Base-by-base conservation (phyloP, 1,284 basidiomycete species). In the Puccinia sorghi region DNA sequence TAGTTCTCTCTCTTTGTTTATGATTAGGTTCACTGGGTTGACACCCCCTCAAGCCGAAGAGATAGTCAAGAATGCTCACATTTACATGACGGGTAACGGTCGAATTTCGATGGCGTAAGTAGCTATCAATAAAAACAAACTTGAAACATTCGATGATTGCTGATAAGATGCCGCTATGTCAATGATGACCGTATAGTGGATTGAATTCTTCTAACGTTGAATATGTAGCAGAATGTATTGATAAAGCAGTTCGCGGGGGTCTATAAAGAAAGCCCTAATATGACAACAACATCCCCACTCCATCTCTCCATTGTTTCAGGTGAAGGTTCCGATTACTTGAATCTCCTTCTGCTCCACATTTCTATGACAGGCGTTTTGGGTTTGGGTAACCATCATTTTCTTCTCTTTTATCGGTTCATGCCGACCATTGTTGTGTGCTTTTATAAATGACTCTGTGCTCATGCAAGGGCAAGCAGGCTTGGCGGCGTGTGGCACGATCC, bases 131-230 rank as follows among this genome's bases (percentile, higher is more conserved):
- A 9, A 52, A 37, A 50, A 12, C 9, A 61, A 32, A 46, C 2
- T 32, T 32, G 32, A 32, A 32, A 4, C 4, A 32, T 32, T 32
- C 32, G 2, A n/a, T 43, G 52, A 22, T 69, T 74, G n/a, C 3
- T 59, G 15, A 64, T 63, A 15, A 4, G 25, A 41, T 64, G 9
- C 22, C 48, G 12, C 15, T 63, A 13, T 57, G 11, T 15, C 22
- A 17, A 74, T 76, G 86, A 84, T 25, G 1, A 25, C 22, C 22
- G 3, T 6, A 8, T 17, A 59, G 57, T 20, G 97, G 93, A 39
- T 86, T 99, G 84, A 99, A 97, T 88, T 86, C 87, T 80, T 85
- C 87, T 84, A 97, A 95, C 85, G 85, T 94, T 32, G 82, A 86
- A 72, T 92, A 92, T 85, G 90, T 95, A 86, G 92, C 92, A 43